Evolutionary conservation across 148 eudicot species (phyloP).

Genomic region (Rhododendron kiyosumense): DNA sequence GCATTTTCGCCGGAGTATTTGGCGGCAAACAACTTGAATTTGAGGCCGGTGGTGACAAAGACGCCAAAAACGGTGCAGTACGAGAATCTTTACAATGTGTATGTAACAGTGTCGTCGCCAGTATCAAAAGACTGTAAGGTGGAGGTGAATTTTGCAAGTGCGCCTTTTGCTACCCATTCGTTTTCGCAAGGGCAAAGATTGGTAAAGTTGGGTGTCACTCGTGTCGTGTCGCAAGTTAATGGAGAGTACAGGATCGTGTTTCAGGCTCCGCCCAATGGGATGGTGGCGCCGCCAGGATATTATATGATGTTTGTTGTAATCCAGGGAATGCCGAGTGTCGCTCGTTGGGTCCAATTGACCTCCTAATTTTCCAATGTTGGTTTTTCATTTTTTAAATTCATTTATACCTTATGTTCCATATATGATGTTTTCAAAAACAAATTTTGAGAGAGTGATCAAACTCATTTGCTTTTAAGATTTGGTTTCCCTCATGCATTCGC

Average conservation of each 20-base stretch:
- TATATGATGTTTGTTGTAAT: slow-evolving; percentile 90
- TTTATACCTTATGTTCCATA: not conserved
- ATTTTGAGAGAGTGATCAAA: not conserved
- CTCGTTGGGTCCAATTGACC: slow-evolving; percentile 60
- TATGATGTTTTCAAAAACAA: not conserved
- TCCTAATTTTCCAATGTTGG: not conserved
- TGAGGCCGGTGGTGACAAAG: slow-evolving; percentile 41
- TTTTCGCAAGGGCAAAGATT: slow-evolving; percentile 91
- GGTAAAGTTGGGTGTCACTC: slow-evolving; percentile 47
- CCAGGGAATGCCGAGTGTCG: slow-evolving; percentile 79
- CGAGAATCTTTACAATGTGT: slow-evolving; percentile 42
- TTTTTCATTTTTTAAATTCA: not conserved
- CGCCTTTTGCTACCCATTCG: slow-evolving; percentile 89
- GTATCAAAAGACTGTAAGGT: slow-evolving; percentile 25
- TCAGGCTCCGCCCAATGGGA: slow-evolving; percentile 54
- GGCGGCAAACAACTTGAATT: slow-evolving; percentile 17
- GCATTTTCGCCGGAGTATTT: slow-evolving; percentile 84
- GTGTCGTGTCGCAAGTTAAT: slow-evolving; percentile 27
- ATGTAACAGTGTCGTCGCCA: slow-evolving; percentile 34
- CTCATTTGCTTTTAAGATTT: not conserved
- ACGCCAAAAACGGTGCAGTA: slow-evolving; percentile 41
- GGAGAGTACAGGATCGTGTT: slow-evolving; percentile 47
- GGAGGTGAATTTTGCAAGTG: slow-evolving; percentile 73
- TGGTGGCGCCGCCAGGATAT: slow-evolving; percentile 84
- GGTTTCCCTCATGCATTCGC: not conserved